Conservation (phyloP, 2,329 filamentous ascomycete genomes). For the Celoporthe dispersa region DNA sequence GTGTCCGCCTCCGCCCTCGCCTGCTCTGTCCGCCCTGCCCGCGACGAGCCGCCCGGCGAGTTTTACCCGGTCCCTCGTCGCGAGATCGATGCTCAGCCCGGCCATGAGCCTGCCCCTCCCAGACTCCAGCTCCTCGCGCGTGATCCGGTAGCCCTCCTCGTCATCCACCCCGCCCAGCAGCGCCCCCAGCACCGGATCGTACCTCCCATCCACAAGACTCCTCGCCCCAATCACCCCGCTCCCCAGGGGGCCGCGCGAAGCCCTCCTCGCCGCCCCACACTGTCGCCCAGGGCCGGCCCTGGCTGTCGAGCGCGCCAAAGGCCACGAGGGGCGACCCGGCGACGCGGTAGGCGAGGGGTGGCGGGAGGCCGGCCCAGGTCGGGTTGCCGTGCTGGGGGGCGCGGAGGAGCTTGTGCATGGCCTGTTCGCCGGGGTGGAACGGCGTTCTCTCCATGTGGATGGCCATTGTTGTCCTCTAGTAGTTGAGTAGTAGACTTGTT, state of each 20-base stretch:
- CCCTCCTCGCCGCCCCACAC: conserved; percentile 76
- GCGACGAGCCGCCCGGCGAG: conserved; percentile 71
- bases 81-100: conserved; percentile 67
- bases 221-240: conserved; percentile 58
- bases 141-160: conserved; percentile 39
- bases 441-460: conserved; percentile 14
- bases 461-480: too few species aligned
- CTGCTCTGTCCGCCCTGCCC: conserved; percentile 54
- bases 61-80: conserved; percentile 73
- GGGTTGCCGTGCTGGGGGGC: conserved; percentile 60
- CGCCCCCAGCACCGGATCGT: conserved; percentile 72
- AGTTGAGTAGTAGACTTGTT: too few species aligned
- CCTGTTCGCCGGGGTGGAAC: conserved; percentile 70
- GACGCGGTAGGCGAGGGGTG: conserved; percentile 64
- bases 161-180: conserved; percentile 43
- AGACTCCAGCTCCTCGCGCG: conserved; percentile 39
- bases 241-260: conserved; percentile 67
- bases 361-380: conserved; percentile 65
- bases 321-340: conserved; percentile 69
- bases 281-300: conserved; percentile 74
- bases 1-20: conserved; percentile 34
- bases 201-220: conserved; percentile 59
- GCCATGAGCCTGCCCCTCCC: conserved; percentile 47
- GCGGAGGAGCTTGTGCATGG: conserved; percentile 66
- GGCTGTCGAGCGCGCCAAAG: conserved; percentile 70